A percentile compares a stretch with the other conserved stretches of the same genome.
phyloP scores from a whole-genome alignment of 192 early-diverging fungal species.

The Coemansia brasiliensis region DNA sequence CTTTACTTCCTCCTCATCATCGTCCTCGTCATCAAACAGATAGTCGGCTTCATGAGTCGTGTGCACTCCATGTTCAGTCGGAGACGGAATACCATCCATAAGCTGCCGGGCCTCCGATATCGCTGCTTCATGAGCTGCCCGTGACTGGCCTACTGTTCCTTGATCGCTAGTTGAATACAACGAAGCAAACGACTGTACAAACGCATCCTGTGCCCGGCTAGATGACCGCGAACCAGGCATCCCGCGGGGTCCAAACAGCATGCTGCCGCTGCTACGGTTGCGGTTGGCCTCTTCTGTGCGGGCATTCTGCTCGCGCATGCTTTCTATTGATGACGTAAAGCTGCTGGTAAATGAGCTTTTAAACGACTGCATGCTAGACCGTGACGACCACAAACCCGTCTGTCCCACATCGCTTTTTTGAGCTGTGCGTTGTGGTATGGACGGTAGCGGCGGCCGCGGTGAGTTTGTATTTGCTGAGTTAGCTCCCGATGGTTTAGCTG shows the following conservation, averaged over 20 bases:
- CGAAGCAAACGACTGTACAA: conserved; percentile 36
- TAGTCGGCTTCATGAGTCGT: conserved; percentile 47
- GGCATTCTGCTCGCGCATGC: conserved; percentile 46
- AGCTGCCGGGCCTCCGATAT: conserved; percentile 50
- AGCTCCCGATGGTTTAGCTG: conserved; percentile 1
- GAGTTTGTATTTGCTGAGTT: conserved; percentile 6
- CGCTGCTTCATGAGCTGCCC: conserved; percentile 34
- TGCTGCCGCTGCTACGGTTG: conserved; percentile 39
- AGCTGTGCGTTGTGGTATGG: neutral
- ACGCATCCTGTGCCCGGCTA: conserved; percentile 26
- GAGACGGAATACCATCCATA: conserved; percentile 49
- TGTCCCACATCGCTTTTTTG: conserved; percentile 22
- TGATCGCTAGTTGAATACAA: conserved; percentile 42
- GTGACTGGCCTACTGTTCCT: conserved; percentile 16
- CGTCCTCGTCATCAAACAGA: conserved; percentile 41
- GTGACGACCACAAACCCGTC: conserved; percentile 34
- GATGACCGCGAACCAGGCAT: conserved; percentile 48
- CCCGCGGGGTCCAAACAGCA: conserved; percentile 54
- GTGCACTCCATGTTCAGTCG: conserved; percentile 19
- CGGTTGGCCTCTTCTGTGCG: conserved; percentile 31
- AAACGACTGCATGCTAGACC: conserved; percentile 10
- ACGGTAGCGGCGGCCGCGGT: conserved; percentile 7
- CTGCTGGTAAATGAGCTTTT: conserved; percentile 22
- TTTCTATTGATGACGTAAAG: conserved; percentile 49
- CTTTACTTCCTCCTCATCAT: conserved; percentile 19